These are phyloP conservation scores for Ambrosia trifida DNA, from an alignment of 129 eudicot genomes.

Conservation along the genomic window DNA sequence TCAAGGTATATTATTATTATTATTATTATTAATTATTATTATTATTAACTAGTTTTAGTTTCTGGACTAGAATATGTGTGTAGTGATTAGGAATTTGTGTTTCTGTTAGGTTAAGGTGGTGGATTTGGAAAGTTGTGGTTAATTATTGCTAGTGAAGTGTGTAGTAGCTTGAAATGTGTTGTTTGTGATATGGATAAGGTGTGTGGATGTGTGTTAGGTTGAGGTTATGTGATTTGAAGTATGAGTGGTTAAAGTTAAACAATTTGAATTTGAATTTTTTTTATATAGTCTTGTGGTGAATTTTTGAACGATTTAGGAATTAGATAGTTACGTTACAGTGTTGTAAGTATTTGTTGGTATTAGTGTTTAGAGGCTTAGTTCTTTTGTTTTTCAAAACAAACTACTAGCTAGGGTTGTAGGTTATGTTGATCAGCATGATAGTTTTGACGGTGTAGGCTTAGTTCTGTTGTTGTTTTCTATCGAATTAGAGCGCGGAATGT, in stretches of 20 bases:
- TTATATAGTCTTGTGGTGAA: not conserved
- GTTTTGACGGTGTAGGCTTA: not conserved
- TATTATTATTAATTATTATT: not conserved
- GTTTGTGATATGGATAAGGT: not conserved
- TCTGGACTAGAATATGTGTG: not conserved
- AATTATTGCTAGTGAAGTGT: not conserved
- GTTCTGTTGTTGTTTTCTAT: not conserved
- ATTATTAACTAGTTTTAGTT: not conserved
- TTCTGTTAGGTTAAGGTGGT: not conserved
- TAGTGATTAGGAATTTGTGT: constrained; percentile 3
- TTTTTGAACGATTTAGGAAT: not conserved
- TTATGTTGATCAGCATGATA: constrained; percentile 16
- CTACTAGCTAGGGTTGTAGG: not conserved
- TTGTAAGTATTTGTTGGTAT: too few relatives aligned
- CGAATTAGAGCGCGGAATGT: not conserved
- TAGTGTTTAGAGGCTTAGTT: not conserved
- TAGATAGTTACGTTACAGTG: not conserved
- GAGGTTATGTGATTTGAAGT: constrained; percentile 2
- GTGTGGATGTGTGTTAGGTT: constrained; percentile 19
- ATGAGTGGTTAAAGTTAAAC: not conserved
- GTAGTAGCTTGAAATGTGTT: not conserved
- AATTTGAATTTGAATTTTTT: not conserved
- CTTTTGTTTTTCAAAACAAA: not conserved
- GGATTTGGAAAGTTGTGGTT: constrained; percentile 24
- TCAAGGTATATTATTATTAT: constrained; percentile 51